Percentiles rank a stretch among this genome's conserved stretches.
Conservation (phyloP, 495 filamentous ascomycete genomes). For the Penicillium odoratum region DNA sequence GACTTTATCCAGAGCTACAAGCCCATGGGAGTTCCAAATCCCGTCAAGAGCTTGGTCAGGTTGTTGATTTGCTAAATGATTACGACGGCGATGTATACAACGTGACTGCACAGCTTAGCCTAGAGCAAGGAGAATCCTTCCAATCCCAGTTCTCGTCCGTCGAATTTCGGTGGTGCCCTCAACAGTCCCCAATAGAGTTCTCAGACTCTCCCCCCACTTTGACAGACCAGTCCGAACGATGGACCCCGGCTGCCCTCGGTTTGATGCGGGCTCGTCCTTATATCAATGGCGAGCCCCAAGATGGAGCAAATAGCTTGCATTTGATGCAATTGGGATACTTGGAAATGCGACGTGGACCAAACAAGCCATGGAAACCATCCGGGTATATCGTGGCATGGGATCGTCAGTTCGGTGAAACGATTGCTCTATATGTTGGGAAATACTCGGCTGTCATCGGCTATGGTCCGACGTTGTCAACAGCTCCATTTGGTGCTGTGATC, state of each 20-base stretch:
- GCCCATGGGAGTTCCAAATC: slow-evolving; percentile 37
- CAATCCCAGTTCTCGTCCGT: background rate
- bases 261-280: slow-evolving; percentile 29
- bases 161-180: slow-evolving; percentile 35
- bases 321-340: slow-evolving; percentile 41
- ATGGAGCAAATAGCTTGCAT: slow-evolving; percentile 22
- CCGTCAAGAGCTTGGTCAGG: slow-evolving; percentile 20
- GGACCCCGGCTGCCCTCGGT: slow-evolving; percentile 29
- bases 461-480: slow-evolving; percentile 14
- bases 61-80: slow-evolving; percentile 36
- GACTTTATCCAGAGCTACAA: slow-evolving; percentile 32
- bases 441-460: slow-evolving; percentile 19
- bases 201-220: slow-evolving; percentile 10
- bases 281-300: slow-evolving; percentile 18
- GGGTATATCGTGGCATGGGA: slow-evolving; percentile 44
- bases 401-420: slow-evolving; percentile 30
- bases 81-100: slow-evolving; percentile 23
- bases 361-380: slow-evolving; percentile 29
- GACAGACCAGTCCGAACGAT: slow-evolving; percentile 11
- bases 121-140: background rate
- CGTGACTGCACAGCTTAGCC: slow-evolving; percentile 1
- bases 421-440: slow-evolving; percentile 32
- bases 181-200: slow-evolving; percentile 34
- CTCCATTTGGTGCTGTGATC: slow-evolving; percentile 24
- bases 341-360: slow-evolving; percentile 16